These are phyloP conservation scores for Tolypocladium capitatum DNA, from an alignment of 2,329 filamentous ascomycete genomes.

Conservation along the genomic window DNA sequence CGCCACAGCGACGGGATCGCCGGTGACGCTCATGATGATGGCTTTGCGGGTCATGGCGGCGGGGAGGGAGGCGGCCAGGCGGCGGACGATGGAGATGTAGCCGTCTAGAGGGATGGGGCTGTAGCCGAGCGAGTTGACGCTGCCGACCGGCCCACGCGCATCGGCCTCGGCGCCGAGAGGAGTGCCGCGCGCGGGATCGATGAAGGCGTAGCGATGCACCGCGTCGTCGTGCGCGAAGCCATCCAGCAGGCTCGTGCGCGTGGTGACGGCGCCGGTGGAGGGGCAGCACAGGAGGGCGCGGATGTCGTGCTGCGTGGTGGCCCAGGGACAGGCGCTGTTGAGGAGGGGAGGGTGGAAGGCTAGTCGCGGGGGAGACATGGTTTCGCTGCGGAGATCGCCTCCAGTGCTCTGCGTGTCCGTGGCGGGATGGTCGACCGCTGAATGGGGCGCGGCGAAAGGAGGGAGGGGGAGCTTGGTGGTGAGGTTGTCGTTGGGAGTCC, in stretches of 20 bases:
- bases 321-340: conserved; percentile 68
- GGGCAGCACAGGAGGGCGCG: conserved; percentile 44
- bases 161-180: neutral
- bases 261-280: conserved; percentile 61
- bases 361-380: conserved; percentile 17
- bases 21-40: conserved; percentile 60
- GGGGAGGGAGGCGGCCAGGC: conserved; percentile 22
- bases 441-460: too few species aligned
- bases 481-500: too few species aligned
- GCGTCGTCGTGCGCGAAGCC: conserved; percentile 50
- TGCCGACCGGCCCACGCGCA: conserved; percentile 21
- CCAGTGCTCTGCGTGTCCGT: neutral
- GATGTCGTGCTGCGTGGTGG: conserved; percentile 51
- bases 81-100: conserved; percentile 45
- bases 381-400: neutral
- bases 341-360: conserved; percentile 51
- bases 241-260: conserved; percentile 51
- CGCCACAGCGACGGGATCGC: conserved; percentile 41
- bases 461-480: too few species aligned
- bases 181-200: conserved; percentile 27
- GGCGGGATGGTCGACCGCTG: neutral
- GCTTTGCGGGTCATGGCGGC: conserved; percentile 29
- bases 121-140: conserved; percentile 63
- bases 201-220: conserved; percentile 54
- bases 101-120: conserved; percentile 46